A percentile compares a stretch with the other conserved stretches of the same genome.
These are phyloP conservation scores for Blastobotrys chiropterorum DNA, from an alignment of 805 yeast genomes.

Conservation along the genomic window DNA sequence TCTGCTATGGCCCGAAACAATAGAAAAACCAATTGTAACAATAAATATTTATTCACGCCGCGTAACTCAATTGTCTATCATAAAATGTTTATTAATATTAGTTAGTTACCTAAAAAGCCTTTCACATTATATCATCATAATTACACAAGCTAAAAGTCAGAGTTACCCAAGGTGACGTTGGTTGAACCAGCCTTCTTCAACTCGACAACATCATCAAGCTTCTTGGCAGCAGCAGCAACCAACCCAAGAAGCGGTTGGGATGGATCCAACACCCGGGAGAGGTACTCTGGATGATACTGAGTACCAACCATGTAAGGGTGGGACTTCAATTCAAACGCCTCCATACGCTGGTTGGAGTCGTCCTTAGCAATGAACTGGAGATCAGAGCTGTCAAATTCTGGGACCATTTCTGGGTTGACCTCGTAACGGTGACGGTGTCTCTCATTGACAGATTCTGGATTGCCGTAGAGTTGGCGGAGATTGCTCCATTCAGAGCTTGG, in stretches of 20 bases:
- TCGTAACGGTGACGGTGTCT: conserved; percentile 99
- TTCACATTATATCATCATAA: background rate
- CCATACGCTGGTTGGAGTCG: conserved; percentile 88
- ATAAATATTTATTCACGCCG: background rate
- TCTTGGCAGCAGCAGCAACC: conserved; percentile 89
- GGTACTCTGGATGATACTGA: conserved; percentile 97
- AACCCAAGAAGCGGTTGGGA: conserved; percentile 94
- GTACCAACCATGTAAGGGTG: conserved; percentile 93
- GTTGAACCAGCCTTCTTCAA: background rate
- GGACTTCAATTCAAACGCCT: conserved; percentile 74
- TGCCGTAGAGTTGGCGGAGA: conserved; percentile 75
- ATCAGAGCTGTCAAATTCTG: conserved; percentile 67
- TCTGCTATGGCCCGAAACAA: conserved; percentile 11
- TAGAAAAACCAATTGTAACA: background rate
- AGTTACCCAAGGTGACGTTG: background rate
- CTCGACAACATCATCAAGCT: conserved; percentile 57
- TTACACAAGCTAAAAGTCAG: conserved; percentile 4
- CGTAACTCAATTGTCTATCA: background rate
- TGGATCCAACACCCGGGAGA: conserved; percentile 94
- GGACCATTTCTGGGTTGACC: conserved; percentile 79
- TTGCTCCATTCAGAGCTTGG: conserved; percentile 57
- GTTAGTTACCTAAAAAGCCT: background rate
- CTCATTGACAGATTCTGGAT: conserved; percentile 62
- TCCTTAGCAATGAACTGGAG: conserved; percentile 90
- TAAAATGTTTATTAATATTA: background rate